Percentiles rank a stretch among this genome's conserved stretches.
phyloP scores from a whole-genome alignment of 2,329 filamentous ascomycete species.

The Alternaria tenuissima region DNA sequence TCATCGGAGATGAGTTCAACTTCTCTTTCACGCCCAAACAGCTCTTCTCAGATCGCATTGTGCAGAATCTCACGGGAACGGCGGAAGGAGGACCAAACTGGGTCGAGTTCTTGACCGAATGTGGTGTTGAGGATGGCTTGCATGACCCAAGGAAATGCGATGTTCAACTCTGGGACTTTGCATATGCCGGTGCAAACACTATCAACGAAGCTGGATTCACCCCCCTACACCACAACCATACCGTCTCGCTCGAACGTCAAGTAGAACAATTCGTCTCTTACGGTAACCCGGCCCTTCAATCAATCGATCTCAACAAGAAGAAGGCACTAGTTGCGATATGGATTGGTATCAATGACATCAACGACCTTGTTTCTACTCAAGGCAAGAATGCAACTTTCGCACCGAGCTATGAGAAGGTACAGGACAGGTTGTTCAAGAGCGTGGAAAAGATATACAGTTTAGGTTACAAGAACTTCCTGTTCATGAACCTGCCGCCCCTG shows the following conservation, averaged over 20 bases:
- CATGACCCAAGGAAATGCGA: slow-evolving; percentile 56
- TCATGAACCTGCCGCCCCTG: slow-evolving; percentile 62
- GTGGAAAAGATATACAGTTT: slow-evolving; percentile 53
- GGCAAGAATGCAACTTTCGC: slow-evolving; percentile 55
- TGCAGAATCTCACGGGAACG: slow-evolving; percentile 58
- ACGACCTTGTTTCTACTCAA: slow-evolving; percentile 55
- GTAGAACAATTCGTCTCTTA: slow-evolving; percentile 59
- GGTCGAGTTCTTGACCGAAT: slow-evolving; percentile 63
- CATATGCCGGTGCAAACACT: slow-evolving; percentile 63
- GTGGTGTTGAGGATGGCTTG: slow-evolving; percentile 57
- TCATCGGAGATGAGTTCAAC: slow-evolving; percentile 63
- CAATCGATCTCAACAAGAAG: slow-evolving; percentile 39
- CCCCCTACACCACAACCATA: slow-evolving; percentile 61
- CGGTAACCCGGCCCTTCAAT: slow-evolving; percentile 53
- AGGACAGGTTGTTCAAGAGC: slow-evolving; percentile 53
- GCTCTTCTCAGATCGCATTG: slow-evolving; percentile 59
- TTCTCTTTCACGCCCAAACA: slow-evolving; percentile 55
- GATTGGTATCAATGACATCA: slow-evolving; percentile 67
- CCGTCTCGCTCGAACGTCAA: slow-evolving; percentile 60
- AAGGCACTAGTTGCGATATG: slow-evolving; percentile 60
- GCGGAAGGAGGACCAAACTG: slow-evolving; percentile 64
- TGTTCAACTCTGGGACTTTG: slow-evolving; percentile 64
- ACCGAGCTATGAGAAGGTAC: slow-evolving; percentile 56
- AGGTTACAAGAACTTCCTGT: slow-evolving; percentile 58
- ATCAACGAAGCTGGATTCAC: slow-evolving; percentile 50